Evolutionary conservation across 352 stramenopile species (phyloP), one percentile per base, ranked within the genome.

Genomic region (Phytopythium delawarense): DNA sequence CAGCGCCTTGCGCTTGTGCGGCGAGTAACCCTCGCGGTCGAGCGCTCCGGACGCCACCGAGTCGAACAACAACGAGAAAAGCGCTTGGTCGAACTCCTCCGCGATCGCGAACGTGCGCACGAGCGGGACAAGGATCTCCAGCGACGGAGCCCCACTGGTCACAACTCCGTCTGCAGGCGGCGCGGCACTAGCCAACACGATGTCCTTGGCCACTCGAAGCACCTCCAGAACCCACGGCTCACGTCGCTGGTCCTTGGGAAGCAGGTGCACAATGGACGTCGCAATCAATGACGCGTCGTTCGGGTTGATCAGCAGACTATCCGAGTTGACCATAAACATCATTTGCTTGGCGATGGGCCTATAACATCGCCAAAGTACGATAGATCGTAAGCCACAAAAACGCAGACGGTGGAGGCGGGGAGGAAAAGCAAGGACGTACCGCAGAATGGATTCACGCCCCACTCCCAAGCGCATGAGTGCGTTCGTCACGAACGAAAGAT

Each of bases 401-500:
- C 25, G 39, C 15, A 12, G 23, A n/a, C 15, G 16, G 4, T 9
- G 51, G 2, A n/a, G 8, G 11, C 39, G 21, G 13, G 55, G 25
- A 30, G 11, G 45, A 35, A 21, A 1, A 46, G 9, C 32, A 16
- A 13, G 2, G 3, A 79, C 78, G 40, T 71, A 91, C 79, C 80
- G 65, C 25, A 89, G 66, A 62, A 91, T 88, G 16, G 63, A 72
- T 28, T 76, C 69, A 1, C 78, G 75, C 0, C 79, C 82, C 12
- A 91, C 76, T 34, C 79, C 76, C 20, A 91, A 69, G 15, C 78
- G 76, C 67, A 77, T 78, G 42, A 89, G 57, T 35, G 75, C 68
- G 32, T 63, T 78, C 23, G 77, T 72, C 28, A 88, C 55, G 52
- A 71, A 77, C 20, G 66, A 78, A 7, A 91, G 57, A 20, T 66